Base-by-base conservation (phyloP, 2,329 filamentous ascomycete species). In the Orbilia blumenaviensis region DNA sequence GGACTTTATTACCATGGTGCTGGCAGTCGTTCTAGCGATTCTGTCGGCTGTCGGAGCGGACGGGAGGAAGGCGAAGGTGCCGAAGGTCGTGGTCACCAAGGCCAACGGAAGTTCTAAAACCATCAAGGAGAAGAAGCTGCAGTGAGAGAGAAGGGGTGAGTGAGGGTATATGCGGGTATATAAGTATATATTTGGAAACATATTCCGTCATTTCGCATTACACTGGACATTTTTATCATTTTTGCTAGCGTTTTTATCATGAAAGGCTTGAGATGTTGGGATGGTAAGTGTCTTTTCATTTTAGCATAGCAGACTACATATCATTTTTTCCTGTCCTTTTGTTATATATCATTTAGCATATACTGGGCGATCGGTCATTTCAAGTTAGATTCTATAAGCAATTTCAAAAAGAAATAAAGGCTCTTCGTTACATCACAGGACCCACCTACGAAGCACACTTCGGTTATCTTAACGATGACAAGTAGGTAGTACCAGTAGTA, bases 1-100 rank as follows among this genome's bases (percentile, higher is more conserved):
- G 34, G 90, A 93, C 81, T 78, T 93, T 1, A 79, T 88, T 23
- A 82, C 82, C 9, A 56, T 84, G 8, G 62, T 66, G n/a, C 7
- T 66, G 3, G 56, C 21, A 3, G 16, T 75, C n/a, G 50, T 72
- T 3, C 12, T 50, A n/a, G 23, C 38, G 12, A 48, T 63, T 14
- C 34, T 66, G 60, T 50, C 56, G 21, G 56, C 25, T 2, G 25
- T 25, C 6, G 64, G 48, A 5, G 54, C 54, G 18, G 32, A 58
- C 12, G 48, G 42, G 6, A 66, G 25, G 14, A 44, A 62, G 34
- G 25, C n/a, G 3, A 42, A 52, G 5, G 69, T 74, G 27, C 69
- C 67, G 9, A 72, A 58, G 36, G 56, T 72, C 5, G 46, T 72
- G 2, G 58, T 72, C 41, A 72, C 67, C 1, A 36, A 68, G 18